Evolutionary conservation across 148 eudicot species (phyloP).

Genomic region (Vaccinium corymbosum): DNA sequence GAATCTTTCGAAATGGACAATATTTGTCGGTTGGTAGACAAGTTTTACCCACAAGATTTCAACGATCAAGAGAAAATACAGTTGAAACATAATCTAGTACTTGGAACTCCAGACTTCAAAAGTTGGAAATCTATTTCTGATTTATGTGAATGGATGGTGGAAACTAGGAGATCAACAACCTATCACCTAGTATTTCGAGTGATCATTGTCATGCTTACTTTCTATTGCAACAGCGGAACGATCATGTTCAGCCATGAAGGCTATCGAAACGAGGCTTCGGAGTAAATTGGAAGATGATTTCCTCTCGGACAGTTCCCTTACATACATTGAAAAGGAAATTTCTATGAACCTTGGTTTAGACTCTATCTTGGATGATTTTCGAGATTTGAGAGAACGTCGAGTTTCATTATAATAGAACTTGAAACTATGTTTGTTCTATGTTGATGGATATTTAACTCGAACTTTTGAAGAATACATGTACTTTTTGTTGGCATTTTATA

Average conservation of each 20-base stretch:
- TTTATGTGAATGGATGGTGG: conserved; percentile 5
- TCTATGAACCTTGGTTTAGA: background rate
- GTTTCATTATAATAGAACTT: background rate
- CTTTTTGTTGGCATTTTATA: too few relatives aligned
- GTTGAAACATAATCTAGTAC: too few relatives aligned
- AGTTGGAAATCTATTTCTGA: conserved; percentile 7
- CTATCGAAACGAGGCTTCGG: conserved; percentile 6
- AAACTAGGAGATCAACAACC: too few relatives aligned
- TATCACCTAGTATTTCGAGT: too few relatives aligned
- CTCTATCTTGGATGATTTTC: background rate
- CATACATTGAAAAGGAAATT: too few relatives aligned
- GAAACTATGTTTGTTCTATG: too few relatives aligned
- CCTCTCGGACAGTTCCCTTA: too few relatives aligned
- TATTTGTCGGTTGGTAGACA: background rate
- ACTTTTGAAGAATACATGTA: too few relatives aligned
- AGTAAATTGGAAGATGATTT: too few relatives aligned
- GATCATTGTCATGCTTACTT: too few relatives aligned
- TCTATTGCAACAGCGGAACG: conserved; percentile 1
- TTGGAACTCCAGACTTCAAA: too few relatives aligned
- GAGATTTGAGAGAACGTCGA: background rate
- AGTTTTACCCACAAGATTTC: background rate
- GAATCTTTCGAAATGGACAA: background rate
- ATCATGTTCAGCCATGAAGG: conserved; percentile 20
- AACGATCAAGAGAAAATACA: background rate
- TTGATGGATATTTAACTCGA: too few relatives aligned